Evolutionary conservation across 768 basidiomycete genomes (phyloP).

Genomic region (Clavulina sp.): DNA sequence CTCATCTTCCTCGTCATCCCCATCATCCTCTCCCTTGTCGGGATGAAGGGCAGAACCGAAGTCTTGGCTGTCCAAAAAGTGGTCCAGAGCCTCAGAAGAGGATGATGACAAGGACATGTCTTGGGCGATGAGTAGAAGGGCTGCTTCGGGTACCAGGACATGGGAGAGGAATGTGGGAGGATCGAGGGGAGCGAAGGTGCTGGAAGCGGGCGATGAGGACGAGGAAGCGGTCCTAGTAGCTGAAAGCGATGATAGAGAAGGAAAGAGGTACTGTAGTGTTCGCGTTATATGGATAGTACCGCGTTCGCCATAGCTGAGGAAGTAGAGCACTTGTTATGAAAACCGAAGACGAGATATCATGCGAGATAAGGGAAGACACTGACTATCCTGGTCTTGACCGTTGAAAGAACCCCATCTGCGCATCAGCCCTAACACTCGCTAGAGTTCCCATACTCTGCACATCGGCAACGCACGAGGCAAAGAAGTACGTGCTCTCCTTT

Average conservation of each 20-base stretch:
- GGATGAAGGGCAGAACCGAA: constrained; percentile 84
- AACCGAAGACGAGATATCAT: neutral
- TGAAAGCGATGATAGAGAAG: too few relatives aligned
- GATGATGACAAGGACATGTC: constrained; percentile 37
- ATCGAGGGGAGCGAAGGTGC: constrained; percentile 41
- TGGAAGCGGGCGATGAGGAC: too few relatives aligned
- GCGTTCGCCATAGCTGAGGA: constrained; percentile 65
- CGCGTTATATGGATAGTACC: constrained; percentile 70
- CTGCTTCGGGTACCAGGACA: constrained; percentile 81
- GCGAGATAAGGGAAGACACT: constrained; percentile 18
- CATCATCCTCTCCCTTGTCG: constrained; percentile 31
- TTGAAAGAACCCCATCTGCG: constrained; percentile 64
- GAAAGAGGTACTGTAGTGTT: constrained; percentile 58
- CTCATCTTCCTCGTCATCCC: neutral
- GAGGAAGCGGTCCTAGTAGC: constrained; percentile 36
- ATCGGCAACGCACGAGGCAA: constrained; percentile 45
- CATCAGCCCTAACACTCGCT: constrained; percentile 46
- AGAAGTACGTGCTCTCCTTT: constrained; percentile 36
- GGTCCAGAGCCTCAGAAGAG: constrained; percentile 31
- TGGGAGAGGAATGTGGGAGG: constrained; percentile 62
- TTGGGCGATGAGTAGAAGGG: constrained; percentile 60
- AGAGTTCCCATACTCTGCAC: constrained; percentile 48
- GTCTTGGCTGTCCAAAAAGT: constrained; percentile 56
- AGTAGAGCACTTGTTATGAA: neutral
- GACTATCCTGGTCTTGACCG: constrained; percentile 83